Conservation (phyloP, 129 eudicot species). For the Glebionis coronaria region DNA sequence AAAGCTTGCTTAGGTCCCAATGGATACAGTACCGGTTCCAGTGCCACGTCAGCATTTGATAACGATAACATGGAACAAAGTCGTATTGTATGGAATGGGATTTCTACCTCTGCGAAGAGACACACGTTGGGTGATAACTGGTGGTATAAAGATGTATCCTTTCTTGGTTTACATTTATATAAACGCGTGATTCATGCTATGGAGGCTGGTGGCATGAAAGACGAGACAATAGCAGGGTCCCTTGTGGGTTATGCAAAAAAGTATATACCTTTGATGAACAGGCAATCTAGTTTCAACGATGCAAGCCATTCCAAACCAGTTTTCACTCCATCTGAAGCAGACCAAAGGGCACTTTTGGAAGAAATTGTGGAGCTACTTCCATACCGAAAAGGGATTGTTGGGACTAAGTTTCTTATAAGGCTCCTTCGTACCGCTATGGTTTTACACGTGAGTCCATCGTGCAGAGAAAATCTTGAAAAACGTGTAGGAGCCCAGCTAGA, state of each 20-base stretch:
- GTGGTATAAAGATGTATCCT: slow-evolving; percentile 88
- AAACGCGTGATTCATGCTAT: slow-evolving; percentile 66
- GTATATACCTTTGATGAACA: slow-evolving; percentile 61
- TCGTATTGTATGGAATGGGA: slow-evolving; percentile 49
- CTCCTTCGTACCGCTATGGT: slow-evolving; percentile 66
- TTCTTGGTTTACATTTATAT: slow-evolving; percentile 53
- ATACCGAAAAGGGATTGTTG: slow-evolving; percentile 52
- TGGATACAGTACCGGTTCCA: slow-evolving; percentile 17
- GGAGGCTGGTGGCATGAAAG: slow-evolving; percentile 55
- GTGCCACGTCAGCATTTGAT: slow-evolving; percentile 13
- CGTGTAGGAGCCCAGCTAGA: slow-evolving; percentile 77
- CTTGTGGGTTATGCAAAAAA: slow-evolving; percentile 69
- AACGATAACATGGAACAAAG: slow-evolving; percentile 15
- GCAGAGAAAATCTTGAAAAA: slow-evolving; percentile 70
- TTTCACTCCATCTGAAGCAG: slow-evolving; percentile 62
- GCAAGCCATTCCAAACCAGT: slow-evolving; percentile 40
- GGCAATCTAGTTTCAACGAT: slow-evolving; percentile 57
- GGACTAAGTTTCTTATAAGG: slow-evolving; percentile 61
- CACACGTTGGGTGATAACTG: slow-evolving; percentile 43
- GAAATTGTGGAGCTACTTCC: slow-evolving; percentile 79
- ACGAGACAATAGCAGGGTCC: slow-evolving; percentile 67
- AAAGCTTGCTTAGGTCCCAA: slow-evolving; percentile 60
- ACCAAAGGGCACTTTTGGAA: slow-evolving; percentile 73
- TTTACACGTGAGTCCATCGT: slow-evolving; percentile 62
- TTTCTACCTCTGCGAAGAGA: slow-evolving; percentile 38